Evolutionary conservation across 2,329 filamentous ascomycete species (phyloP).

Genomic region (Dactylellina parvicollis): DNA sequence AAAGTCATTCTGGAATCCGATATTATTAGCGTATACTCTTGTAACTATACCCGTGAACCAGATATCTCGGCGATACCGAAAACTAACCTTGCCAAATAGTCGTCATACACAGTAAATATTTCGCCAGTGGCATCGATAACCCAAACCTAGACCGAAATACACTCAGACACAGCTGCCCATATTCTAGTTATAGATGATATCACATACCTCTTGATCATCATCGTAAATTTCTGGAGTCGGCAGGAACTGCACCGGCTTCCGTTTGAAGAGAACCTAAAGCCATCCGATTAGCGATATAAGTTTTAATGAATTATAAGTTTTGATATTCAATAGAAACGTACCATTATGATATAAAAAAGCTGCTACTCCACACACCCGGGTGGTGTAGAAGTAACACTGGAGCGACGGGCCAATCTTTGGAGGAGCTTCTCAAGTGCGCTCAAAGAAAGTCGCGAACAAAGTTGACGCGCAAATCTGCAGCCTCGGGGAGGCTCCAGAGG

Average conservation of each 20-base stretch:
- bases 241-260: conserved; percentile 89
- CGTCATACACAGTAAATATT: conserved; percentile 87
- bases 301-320: no score
- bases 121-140: conserved; percentile 89
- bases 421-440: conserved; percentile 58
- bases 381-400: conserved; percentile 12
- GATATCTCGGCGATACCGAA: conserved; percentile 16
- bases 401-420: conserved; percentile 54
- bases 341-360: conserved; percentile 29
- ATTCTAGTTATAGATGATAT: background rate
- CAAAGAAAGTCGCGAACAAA: conserved; percentile 55
- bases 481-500: conserved; percentile 17
- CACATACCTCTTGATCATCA: conserved; percentile 80
- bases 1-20: conserved; percentile 78
- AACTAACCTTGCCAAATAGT: conserved; percentile 81
- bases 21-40: conserved; percentile 59
- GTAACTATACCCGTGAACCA: background rate
- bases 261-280: conserved; percentile 87
- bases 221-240: conserved; percentile 77
- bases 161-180: conserved; percentile 3
- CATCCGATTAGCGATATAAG: conserved; percentile 53
- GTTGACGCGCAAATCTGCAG: conserved; percentile 30
- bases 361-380: conserved; percentile 18
- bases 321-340: conserved; percentile 58
- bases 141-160: conserved; percentile 75